These are phyloP conservation scores for Alternaria ethzedia DNA, from an alignment of 2,329 filamentous ascomycete genomes.

Conservation along the genomic window DNA sequence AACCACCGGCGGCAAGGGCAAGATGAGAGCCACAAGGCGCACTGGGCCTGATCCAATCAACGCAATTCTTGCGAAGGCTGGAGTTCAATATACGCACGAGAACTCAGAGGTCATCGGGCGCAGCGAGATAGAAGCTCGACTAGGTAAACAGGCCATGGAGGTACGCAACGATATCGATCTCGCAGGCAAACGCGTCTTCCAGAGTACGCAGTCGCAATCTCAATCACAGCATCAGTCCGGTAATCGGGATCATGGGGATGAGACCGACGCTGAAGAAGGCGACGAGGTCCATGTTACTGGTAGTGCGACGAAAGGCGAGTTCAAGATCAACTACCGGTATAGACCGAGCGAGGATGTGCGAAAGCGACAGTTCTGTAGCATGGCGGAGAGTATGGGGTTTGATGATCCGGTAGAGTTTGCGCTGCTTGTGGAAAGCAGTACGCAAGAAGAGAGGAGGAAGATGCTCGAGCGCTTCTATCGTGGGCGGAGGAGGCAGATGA, in stretches of 20 bases:
- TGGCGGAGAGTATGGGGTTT: slow-evolving; percentile 82
- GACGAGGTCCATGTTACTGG: slow-evolving; percentile 21
- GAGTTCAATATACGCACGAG: slow-evolving; percentile 94
- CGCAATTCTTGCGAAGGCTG: slow-evolving; percentile 85
- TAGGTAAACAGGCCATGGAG: slow-evolving; percentile 78
- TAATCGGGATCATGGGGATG: slow-evolving; percentile 25
- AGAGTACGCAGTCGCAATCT: slow-evolving; percentile 51
- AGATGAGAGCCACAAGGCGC: slow-evolving; percentile 51
- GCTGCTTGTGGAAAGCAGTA: slow-evolving; percentile 88
- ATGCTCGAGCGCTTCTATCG: slow-evolving; percentile 83
- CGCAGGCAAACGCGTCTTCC: slow-evolving; percentile 65
- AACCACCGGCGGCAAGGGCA: slow-evolving; percentile 28
- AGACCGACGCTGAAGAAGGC: slow-evolving; percentile 17
- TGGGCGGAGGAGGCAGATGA: slow-evolving; percentile 62
- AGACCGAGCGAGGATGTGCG: slow-evolving; percentile 77
- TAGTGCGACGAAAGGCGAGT: slow-evolving; percentile 34
- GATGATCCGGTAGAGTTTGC: slow-evolving; percentile 82
- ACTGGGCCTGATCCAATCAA: slow-evolving; percentile 74
- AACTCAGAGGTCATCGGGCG: slow-evolving; percentile 95
- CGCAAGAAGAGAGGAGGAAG: slow-evolving; percentile 77
- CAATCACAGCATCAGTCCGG: slow-evolving; percentile 11
- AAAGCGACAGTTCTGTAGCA: slow-evolving; percentile 85
- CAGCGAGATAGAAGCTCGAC: slow-evolving; percentile 85
- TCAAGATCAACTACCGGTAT: slow-evolving; percentile 65
- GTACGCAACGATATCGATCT: slow-evolving; percentile 59